These are phyloP conservation scores for Patellifolia procumbens DNA, from an alignment of 179 eudicot genomes.

Conservation along the genomic window DNA sequence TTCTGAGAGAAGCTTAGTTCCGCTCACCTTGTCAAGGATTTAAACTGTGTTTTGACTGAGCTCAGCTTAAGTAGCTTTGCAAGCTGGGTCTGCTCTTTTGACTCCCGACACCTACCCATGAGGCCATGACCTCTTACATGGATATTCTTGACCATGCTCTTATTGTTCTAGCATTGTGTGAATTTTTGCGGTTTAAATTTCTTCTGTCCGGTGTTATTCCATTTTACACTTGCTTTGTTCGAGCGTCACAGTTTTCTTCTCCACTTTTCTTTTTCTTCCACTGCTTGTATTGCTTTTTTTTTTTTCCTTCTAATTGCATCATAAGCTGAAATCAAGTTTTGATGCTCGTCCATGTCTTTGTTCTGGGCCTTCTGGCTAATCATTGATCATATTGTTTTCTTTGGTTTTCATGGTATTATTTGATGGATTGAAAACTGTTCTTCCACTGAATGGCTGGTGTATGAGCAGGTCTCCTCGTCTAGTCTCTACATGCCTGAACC, in stretches of 20 bases:
- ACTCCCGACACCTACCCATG: neutral
- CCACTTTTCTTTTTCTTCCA: neutral
- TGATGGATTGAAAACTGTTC: neutral
- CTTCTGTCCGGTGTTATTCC: neutral
- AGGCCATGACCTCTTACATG: neutral
- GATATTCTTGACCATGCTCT: no score
- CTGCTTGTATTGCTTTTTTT: neutral
- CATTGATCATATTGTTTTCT: neutral
- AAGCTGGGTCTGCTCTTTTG: neutral
- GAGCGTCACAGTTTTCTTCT: neutral
- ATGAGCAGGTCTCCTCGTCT: constrained; percentile 68
- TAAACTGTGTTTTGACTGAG: neutral
- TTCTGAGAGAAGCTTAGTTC: neutral
- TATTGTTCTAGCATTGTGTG: neutral
- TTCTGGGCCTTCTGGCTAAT: neutral
- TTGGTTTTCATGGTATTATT: neutral
- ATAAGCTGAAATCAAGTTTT: neutral
- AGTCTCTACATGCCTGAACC: constrained; percentile 91
- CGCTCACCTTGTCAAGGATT: neutral
- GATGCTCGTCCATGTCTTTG: neutral
- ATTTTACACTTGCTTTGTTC: neutral
- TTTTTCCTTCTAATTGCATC: no score
- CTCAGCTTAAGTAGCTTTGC: neutral
- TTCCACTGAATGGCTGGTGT: neutral
- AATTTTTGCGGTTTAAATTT: neutral